A percentile compares a stretch with the other conserved stretches of the same genome.
phyloP scores from a whole-genome alignment of 352 stramenopile species.

The Phytophthora pistaciae region DNA sequence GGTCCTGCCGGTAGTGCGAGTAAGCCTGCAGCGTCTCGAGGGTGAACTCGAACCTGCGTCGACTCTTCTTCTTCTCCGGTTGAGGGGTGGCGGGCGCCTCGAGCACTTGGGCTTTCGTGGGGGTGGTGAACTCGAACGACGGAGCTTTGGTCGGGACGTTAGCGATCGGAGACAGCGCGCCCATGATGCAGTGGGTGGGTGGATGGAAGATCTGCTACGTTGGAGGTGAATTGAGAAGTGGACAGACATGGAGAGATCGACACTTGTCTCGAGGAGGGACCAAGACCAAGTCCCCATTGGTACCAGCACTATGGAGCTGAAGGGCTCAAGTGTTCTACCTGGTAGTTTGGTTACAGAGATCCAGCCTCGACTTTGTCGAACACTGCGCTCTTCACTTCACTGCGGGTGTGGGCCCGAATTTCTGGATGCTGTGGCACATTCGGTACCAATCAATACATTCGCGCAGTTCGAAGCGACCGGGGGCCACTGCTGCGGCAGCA shows the following conservation, averaged over 20 bases:
- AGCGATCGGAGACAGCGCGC: background rate
- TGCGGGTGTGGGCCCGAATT: slow-evolving; percentile 22
- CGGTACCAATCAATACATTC: background rate
- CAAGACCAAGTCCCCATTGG: slow-evolving; percentile 4
- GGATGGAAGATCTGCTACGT: slow-evolving; percentile 5
- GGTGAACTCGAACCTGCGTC: slow-evolving; percentile 57
- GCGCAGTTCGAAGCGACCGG: slow-evolving; percentile 20
- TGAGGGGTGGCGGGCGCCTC: background rate
- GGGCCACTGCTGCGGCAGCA: slow-evolving; percentile 19
- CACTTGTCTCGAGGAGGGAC: slow-evolving; percentile 7
- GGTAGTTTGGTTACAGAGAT: slow-evolving; percentile 13
- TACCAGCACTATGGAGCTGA: slow-evolving; percentile 10
- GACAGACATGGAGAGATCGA: slow-evolving; percentile 17
- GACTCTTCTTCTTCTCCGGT: slow-evolving; percentile 50
- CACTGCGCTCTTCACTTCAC: background rate
- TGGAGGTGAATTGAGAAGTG: slow-evolving; percentile 36
- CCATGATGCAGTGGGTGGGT: background rate
- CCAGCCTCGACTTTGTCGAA: background rate
- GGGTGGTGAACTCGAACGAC: background rate
- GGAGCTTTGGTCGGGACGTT: background rate
- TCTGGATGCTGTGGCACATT: slow-evolving; percentile 27
- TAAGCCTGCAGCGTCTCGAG: slow-evolving; percentile 46
- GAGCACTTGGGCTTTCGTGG: background rate
- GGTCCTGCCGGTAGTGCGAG: slow-evolving; percentile 58
- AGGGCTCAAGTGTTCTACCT: slow-evolving; percentile 16